Evolutionary conservation across 768 basidiomycete genomes (phyloP).

Genomic region (Hortiboletus flavorubellus): DNA sequence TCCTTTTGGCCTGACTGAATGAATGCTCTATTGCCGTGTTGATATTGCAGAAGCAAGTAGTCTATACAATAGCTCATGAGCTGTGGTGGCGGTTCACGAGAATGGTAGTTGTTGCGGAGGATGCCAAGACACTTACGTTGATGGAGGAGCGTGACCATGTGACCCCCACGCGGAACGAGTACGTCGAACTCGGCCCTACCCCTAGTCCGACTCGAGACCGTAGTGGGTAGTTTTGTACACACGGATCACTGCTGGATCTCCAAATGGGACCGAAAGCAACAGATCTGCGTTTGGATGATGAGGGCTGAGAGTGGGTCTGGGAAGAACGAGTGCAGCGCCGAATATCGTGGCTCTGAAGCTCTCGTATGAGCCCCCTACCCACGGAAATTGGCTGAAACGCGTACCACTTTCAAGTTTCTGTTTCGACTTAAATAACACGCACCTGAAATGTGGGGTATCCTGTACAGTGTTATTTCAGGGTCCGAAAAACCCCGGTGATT

Average conservation of each 20-base stretch:
- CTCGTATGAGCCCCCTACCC: too few relatives aligned
- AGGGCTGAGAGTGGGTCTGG: not conserved
- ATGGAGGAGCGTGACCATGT: conserved; percentile 12
- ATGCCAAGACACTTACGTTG: conserved; percentile 13
- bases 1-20: conserved; percentile 1
- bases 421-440: too few relatives aligned
- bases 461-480: too few relatives aligned
- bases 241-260: conserved; percentile 10
- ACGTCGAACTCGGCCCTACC: too few relatives aligned
- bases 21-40: conserved; percentile 13
- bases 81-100: conserved; percentile 3
- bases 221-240: conserved; percentile 15
- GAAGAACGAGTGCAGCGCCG: not conserved
- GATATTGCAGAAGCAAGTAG: conserved; percentile 11
- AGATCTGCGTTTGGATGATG: not conserved
- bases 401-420: too few relatives aligned
- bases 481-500: too few relatives aligned
- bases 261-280: conserved; percentile 8
- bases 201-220: conserved; percentile 4
- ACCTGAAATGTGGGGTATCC: too few relatives aligned
- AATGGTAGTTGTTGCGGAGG: conserved; percentile 3
- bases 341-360: too few relatives aligned
- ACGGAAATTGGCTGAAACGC: too few relatives aligned
- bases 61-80: conserved; percentile 9
- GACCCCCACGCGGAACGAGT: conserved; percentile 7